Base-by-base conservation (phyloP, 768 basidiomycete genomes). In the Lactifluus piperatus region DNA sequence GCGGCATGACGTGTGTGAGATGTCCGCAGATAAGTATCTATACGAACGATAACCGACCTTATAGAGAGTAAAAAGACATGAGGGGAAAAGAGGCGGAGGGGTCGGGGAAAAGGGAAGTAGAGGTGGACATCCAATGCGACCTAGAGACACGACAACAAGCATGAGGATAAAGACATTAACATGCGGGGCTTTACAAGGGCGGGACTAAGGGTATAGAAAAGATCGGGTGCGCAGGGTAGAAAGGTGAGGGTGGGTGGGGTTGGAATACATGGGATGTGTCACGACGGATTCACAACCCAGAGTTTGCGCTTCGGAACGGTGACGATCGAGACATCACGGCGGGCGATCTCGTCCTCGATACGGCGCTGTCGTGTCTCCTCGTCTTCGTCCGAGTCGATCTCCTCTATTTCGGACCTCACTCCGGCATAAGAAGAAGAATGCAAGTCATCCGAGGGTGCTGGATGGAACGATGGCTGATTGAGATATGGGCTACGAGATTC, bases 271-370 rank as follows among this genome's bases (percentile, higher is more conserved):
- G 30, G n/a, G 45, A 13, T 41, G 16, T 58, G 50, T 63, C 54
- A 76, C 67, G 75, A 73, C 14, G 86, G 87, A 70, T 92, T 92
- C 53, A 81, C 78, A 49, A 91, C 79, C 77, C 82, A 83, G 56
- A 92, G 72, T 67, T 80, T 83, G 64, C 88, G 86, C 68, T 81
- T 84, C 20, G 90, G 90, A 13, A 83, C 79, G 20, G 76, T 76
- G 61, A 91, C 81, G 66, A 91, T 88, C n/a, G 86, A 86, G 30
- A 91, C 88, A 63, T 91, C 88, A 50, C 90, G 80, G 64, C 88
- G 77, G 39, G 77, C 82, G 79, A 92, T 88, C 71, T 91, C 89
- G 57, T 86, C 84, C 68, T 91, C 90, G 34, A 91, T 89, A 65
- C 81, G 76, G 60, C 82, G 77, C 69, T 90, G 88, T 60, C 83